A percentile compares a stretch with the other conserved stretches of the same genome.
Conservation (phyloP, 148 eudicot genomes). For the Diospyros lotus region DNA sequence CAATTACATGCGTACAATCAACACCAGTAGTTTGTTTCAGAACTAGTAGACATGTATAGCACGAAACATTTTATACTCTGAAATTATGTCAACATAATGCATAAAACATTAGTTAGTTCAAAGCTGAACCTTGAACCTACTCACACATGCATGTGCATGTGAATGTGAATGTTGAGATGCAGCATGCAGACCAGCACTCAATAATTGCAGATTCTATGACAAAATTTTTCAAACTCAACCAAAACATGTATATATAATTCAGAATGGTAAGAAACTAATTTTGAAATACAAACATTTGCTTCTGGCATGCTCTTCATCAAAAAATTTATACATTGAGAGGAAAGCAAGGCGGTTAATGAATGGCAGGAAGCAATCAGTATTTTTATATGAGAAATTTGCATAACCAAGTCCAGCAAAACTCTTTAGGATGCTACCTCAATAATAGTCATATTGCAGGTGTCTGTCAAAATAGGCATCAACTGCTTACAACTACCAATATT, state of each 20-base stretch:
- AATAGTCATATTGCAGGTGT: neutral
- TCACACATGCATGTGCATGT: neutral
- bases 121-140: neutral
- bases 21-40: neutral
- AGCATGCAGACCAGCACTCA: neutral
- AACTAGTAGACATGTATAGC: neutral
- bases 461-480: neutral
- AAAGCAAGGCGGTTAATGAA: neutral
- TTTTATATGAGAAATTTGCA: neutral
- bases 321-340: neutral
- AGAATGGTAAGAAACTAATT: neutral
- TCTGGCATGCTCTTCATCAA: neutral
- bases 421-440: neutral
- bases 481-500: too few species aligned
- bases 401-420: constrained; percentile 2
- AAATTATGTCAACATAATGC: neutral
- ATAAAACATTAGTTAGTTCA: neutral
- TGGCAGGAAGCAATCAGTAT: neutral
- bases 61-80: neutral
- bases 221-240: neutral
- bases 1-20: neutral
- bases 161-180: neutral
- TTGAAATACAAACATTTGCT: neutral
- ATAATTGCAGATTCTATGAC: neutral
- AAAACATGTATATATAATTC: neutral